These are phyloP conservation scores for Mrakia gelida DNA, from an alignment of 768 basidiomycete genomes.

Conservation along the genomic window DNA sequence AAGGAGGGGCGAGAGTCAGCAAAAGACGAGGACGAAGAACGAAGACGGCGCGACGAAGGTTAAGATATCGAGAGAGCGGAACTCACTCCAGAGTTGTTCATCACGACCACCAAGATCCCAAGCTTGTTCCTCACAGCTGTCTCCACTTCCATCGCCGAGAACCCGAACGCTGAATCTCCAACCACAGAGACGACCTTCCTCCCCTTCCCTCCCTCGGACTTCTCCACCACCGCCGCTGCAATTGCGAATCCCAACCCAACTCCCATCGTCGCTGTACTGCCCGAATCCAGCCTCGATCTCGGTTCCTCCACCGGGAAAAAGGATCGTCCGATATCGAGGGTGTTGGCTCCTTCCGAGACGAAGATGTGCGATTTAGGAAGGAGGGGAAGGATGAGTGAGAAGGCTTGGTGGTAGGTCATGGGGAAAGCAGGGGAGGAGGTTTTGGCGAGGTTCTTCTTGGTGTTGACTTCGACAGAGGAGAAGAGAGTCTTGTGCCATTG, in stretches of 20 bases:
- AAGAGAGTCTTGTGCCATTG: constrained; percentile 30
- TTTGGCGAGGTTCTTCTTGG: constrained; percentile 30
- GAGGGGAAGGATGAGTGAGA: constrained; percentile 32
- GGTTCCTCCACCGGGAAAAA: constrained; percentile 35
- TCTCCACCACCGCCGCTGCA: constrained; percentile 31
- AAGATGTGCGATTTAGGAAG: constrained; percentile 34
- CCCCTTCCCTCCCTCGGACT: not conserved
- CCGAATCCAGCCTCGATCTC: constrained; percentile 34
- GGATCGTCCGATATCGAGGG: constrained; percentile 34
- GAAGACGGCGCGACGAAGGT: not conserved
- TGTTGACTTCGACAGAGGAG: constrained; percentile 29
- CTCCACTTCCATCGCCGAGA: constrained; percentile 36
- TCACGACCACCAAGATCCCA: constrained; percentile 36
- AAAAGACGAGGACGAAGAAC: not conserved
- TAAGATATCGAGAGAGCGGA: too few species aligned
- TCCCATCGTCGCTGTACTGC: constrained; percentile 36
- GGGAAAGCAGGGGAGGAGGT: constrained; percentile 25
- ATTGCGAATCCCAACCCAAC: constrained; percentile 35
- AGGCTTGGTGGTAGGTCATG: constrained; percentile 35
- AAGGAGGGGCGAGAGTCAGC: not conserved
- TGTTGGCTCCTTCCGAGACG: constrained; percentile 36
- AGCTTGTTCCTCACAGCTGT: constrained; percentile 35
- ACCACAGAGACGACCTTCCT: constrained; percentile 35
- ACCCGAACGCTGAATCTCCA: constrained; percentile 37
- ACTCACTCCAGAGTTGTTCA: constrained; percentile 37